These are phyloP conservation scores for Syzygium aromaticum DNA, from an alignment of 345 rosid species.

Conservation along the genomic window DNA sequence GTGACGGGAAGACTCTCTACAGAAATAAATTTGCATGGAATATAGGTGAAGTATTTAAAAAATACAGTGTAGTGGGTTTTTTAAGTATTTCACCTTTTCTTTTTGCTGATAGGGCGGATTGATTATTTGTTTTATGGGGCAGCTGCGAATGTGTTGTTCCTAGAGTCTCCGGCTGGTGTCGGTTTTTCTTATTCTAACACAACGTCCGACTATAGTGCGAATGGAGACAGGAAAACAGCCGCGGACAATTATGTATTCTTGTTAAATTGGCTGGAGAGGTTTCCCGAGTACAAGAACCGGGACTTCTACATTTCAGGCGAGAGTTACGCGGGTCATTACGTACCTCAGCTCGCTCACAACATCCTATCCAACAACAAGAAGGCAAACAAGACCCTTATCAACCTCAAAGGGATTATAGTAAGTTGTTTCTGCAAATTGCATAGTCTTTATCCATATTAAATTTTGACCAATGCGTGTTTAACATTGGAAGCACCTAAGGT, in stretches of 20 bases:
- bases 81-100: neutral
- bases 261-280: slow-evolving; percentile 71
- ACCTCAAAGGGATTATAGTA: slow-evolving; percentile 75
- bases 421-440: neutral
- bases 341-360: slow-evolving; percentile 63
- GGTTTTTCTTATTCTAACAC: slow-evolving; percentile 79
- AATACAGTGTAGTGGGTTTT: neutral
- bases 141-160: slow-evolving; percentile 44
- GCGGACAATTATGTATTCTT: slow-evolving; percentile 54
- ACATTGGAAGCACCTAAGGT: neutral
- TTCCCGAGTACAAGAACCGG: slow-evolving; percentile 64
- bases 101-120: neutral
- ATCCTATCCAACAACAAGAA: slow-evolving; percentile 41
- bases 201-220: slow-evolving; percentile 31
- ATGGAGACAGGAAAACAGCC: slow-evolving; percentile 53
- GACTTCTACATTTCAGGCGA: slow-evolving; percentile 77
- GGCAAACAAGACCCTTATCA: slow-evolving; percentile 31
- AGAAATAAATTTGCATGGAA: slow-evolving; percentile 23
- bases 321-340: slow-evolving; percentile 87
- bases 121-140: neutral
- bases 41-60: neutral
- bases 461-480: neutral
- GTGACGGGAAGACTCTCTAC: slow-evolving; percentile 32
- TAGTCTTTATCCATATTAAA: neutral
- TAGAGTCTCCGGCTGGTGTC: slow-evolving; percentile 80